Percentiles rank a stretch among this genome's conserved stretches.
phyloP scores from a whole-genome alignment of 2,329 filamentous ascomycete genomes.

The Paecilomyces fulvus region DNA sequence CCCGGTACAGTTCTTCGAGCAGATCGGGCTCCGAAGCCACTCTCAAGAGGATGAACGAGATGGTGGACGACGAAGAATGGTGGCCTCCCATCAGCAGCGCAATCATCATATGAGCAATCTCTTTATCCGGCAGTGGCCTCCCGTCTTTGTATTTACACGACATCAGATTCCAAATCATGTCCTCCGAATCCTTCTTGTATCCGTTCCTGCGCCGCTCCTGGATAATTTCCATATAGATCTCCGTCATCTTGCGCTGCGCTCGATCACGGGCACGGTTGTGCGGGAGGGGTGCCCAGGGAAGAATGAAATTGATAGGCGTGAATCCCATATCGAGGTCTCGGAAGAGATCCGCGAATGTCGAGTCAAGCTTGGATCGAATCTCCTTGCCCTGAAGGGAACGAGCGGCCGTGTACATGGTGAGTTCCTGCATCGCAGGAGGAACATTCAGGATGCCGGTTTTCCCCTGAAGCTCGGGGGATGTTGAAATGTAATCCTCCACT shows the following conservation, averaged over 20 bases:
- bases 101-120: constrained; percentile 91
- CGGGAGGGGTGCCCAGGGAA: constrained; percentile 82
- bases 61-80: constrained; percentile 77
- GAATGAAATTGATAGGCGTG: constrained; percentile 79
- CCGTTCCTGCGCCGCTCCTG: constrained; percentile 55
- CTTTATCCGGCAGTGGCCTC: constrained; percentile 66
- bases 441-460: constrained; percentile 63
- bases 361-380: constrained; percentile 72
- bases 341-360: constrained; percentile 71
- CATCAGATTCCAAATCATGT: constrained; percentile 92
- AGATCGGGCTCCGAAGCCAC: constrained; percentile 72
- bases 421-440: constrained; percentile 67
- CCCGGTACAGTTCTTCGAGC: constrained; percentile 70
- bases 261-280: constrained; percentile 75
- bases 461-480: constrained; percentile 57
- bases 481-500: constrained; percentile 64
- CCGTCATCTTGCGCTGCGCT: constrained; percentile 71
- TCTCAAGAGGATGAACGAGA: constrained; percentile 75
- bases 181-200: constrained; percentile 47
- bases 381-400: constrained; percentile 78
- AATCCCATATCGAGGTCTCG: constrained; percentile 89
- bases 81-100: constrained; percentile 86
- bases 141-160: constrained; percentile 78
- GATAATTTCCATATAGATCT: constrained; percentile 77
- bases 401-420: constrained; percentile 84